A percentile compares a stretch with the other conserved stretches of the same genome.
Conservation (phyloP, 495 filamentous ascomycete genomes). For the Daldinia concentrica region DNA sequence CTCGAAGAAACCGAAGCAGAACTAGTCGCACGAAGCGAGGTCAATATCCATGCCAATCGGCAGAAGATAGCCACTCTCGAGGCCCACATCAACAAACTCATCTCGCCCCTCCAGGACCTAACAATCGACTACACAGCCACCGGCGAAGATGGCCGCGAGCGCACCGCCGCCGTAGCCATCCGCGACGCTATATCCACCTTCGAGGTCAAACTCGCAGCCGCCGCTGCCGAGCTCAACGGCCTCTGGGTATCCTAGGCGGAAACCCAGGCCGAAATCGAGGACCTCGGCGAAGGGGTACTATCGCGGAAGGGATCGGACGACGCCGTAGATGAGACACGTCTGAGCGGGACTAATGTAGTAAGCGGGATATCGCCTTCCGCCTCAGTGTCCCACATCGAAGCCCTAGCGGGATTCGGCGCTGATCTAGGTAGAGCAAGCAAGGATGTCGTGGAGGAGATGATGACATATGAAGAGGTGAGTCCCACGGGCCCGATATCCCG, state of each 20-base stretch:
- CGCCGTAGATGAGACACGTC: background rate
- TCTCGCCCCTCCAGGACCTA: slow-evolving; percentile 11
- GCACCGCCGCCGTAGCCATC: slow-evolving; percentile 24
- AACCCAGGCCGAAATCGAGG: slow-evolving; percentile 31
- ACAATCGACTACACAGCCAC: slow-evolving; percentile 33
- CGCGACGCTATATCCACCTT: slow-evolving; percentile 24
- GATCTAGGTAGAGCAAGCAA: slow-evolving; percentile 37
- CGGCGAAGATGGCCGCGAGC: slow-evolving; percentile 19
- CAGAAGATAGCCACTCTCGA: slow-evolving; percentile 10
- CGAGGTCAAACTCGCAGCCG: slow-evolving; percentile 7
- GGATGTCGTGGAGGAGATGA: slow-evolving; percentile 44
- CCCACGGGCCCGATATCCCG: slow-evolving; percentile 25
- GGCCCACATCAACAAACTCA: slow-evolving; percentile 10
- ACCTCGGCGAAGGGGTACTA: slow-evolving; percentile 18
- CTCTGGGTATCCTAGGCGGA: slow-evolving; percentile 38
- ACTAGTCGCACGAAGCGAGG: slow-evolving; percentile 1
- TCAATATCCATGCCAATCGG: slow-evolving; percentile 7
- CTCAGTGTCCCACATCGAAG: slow-evolving; percentile 18
- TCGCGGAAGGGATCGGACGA: slow-evolving; percentile 17
- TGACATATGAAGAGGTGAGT: slow-evolving; percentile 42
- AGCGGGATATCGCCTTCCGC: slow-evolving; percentile 34
- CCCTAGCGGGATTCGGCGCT: slow-evolving; percentile 12
- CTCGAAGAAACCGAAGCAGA: slow-evolving; percentile 21
- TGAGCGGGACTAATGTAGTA: slow-evolving; percentile 2
- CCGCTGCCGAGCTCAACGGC: slow-evolving; percentile 20